Evolutionary conservation across 1,284 basidiomycete species (phyloP), one percentile per base, ranked within the genome.

Genomic region (Tilletia setariae): DNA sequence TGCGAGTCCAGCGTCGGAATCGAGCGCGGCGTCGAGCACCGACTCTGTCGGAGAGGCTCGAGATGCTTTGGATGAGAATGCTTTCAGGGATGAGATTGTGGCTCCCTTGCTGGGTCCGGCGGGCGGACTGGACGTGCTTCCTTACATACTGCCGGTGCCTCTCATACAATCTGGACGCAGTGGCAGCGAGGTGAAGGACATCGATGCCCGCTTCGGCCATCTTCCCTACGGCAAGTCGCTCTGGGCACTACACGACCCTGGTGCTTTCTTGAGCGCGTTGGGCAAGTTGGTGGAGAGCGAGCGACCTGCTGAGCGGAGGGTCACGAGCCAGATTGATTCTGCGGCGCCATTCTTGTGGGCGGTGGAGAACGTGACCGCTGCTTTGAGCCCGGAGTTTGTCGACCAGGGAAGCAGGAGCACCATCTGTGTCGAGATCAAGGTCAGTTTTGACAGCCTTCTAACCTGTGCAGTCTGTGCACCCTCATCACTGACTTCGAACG

Each of bases 351-450:
- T 63, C 0, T 67, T 72, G 64, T 71, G 72, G 44, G 69, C 69
- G 19, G 67, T 76, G 9, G 69, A 74, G 42, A 70, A 76, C 46
- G 63, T 76, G 15, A 72, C 70, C 30, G 72, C 72, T 7, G 65
- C 65, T 1, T 42, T 2, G 2, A 23, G 21, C 23, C 62, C n/a
- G 49, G 56, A 7, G 15, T 35, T 1, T 30, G 56, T 1, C 13
- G 46, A 42, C 3, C 21, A 11, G n/a, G n/a, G 30, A 4, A 43
- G 46, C 3, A 70, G 71, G 25, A 68, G 30, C 11, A 47, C 64
- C 21, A 65, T 75, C 21, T 71, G 68, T 35, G 66, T 73, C 28
- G 56, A 61, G 56, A 61, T 61, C 56, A 61, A 61, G 56, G 56
- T 61, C 9, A 61, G 56, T 21, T 35, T 11, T 2, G 9, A 32